These are phyloP conservation scores for Phragmites australis DNA, from an alignment of 176 grass and related monocot species.

Conservation along the genomic window DNA sequence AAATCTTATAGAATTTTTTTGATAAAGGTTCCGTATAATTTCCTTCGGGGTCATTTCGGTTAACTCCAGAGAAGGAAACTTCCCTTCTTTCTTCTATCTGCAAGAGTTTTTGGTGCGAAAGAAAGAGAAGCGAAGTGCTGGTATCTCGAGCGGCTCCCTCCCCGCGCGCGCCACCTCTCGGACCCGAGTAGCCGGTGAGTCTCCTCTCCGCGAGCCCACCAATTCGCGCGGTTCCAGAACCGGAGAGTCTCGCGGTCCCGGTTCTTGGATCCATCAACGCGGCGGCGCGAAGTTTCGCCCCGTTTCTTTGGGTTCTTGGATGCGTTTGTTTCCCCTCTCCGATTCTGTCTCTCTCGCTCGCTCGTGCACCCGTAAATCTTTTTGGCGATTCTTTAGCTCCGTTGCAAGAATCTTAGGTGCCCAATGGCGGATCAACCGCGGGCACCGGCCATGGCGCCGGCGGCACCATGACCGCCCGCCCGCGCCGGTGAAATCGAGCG, in stretches of 20 bases:
- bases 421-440: not conserved
- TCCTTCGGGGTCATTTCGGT: not conserved
- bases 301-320: not conserved
- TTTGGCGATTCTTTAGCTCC: not conserved
- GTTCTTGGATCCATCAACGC: not conserved
- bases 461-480: not conserved
- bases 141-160: not conserved
- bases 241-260: not conserved
- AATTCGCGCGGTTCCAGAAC: not conserved
- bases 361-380: not conserved
- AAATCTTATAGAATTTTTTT: too few relatives aligned
- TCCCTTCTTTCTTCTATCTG: not conserved
- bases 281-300: not conserved
- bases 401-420: not conserved
- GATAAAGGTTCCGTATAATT: too few relatives aligned
- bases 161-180: not conserved
- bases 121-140: not conserved
- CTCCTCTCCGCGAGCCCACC: not conserved
- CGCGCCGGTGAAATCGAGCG: not conserved
- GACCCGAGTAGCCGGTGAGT: conserved; percentile 26
- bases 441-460: not conserved
- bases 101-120: conserved; percentile 23
- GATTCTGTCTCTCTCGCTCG: not conserved
- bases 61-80: conserved; percentile 18
- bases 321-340: not conserved